Evolutionary conservation across 345 rosid species (phyloP).

Genomic region (Linum lewisii): DNA sequence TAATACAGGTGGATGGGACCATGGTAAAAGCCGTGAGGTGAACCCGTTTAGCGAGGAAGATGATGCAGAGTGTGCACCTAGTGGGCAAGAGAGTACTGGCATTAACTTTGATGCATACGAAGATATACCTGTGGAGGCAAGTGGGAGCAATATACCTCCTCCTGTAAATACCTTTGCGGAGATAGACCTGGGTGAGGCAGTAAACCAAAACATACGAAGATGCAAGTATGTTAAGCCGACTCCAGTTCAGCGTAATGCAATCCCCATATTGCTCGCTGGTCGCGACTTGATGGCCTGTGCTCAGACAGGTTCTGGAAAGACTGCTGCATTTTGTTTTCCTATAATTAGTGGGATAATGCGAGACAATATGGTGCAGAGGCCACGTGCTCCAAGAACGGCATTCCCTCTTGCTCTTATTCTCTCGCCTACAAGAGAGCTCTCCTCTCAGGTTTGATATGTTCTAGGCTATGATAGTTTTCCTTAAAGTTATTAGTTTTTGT

Average conservation of each 20-base stretch:
- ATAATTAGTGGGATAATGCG: slow-evolving; percentile 76
- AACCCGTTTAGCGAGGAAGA: slow-evolving; percentile 80
- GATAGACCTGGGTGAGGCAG: slow-evolving; percentile 83
- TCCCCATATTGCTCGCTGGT: slow-evolving; percentile 20
- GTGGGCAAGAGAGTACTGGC: slow-evolving; percentile 63
- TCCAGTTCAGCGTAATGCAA: slow-evolving; percentile 25
- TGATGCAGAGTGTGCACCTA: slow-evolving; percentile 33
- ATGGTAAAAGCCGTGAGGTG: slow-evolving; percentile 70
- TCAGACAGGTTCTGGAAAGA: slow-evolving; percentile 98
- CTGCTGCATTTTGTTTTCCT: slow-evolving; percentile 97
- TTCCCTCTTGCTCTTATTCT: slow-evolving; percentile 93
- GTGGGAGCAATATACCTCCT: slow-evolving; percentile 87
- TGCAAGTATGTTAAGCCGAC: slow-evolving; percentile 31
- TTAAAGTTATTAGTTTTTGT: neutral
- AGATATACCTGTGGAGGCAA: slow-evolving; percentile 94
- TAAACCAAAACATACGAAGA: slow-evolving; percentile 26
- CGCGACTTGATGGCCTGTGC: slow-evolving; percentile 50
- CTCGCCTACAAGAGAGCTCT: slow-evolving; percentile 94
- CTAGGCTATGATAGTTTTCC: neutral
- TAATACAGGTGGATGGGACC: slow-evolving; percentile 73
- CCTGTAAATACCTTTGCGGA: slow-evolving; percentile 87
- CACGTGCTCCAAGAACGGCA: slow-evolving; percentile 74
- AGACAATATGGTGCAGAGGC: slow-evolving; percentile 46
- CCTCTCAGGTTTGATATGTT: slow-evolving; percentile 62
- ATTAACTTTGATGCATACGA: slow-evolving; percentile 96